Evolutionary conservation across 176 grass and related monocot genomes (phyloP).

Genomic region (Rhynchospora pubera): DNA sequence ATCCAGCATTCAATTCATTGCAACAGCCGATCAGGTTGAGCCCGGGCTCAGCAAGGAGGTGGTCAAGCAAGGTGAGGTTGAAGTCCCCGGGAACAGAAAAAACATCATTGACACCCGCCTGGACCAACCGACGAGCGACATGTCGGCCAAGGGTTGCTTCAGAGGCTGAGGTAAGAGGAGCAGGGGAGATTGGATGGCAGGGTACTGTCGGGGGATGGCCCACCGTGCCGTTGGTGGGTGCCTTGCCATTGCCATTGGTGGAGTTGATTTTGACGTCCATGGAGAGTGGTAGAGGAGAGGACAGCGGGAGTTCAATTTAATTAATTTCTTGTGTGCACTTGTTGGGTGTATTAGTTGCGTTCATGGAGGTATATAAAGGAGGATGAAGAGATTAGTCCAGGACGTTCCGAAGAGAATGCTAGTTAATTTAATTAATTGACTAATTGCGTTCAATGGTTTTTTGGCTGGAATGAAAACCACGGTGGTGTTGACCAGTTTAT

Average conservation of each 20-base stretch:
- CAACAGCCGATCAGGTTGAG: slow-evolving; percentile 83
- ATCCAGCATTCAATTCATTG: slow-evolving; percentile 88
- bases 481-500: not conserved
- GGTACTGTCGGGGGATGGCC: slow-evolving; percentile 35
- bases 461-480: not conserved
- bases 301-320: not conserved
- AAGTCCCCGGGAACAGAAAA: slow-evolving; percentile 88
- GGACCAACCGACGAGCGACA: slow-evolving; percentile 61
- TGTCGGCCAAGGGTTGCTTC: slow-evolving; percentile 66
- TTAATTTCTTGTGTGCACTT: not conserved
- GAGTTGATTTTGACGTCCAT: slow-evolving; percentile 53
- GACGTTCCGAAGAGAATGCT: not conserved
- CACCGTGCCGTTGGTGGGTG: slow-evolving; percentile 20
- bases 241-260: slow-evolving; percentile 19
- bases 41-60: slow-evolving; percentile 71
- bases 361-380: not conserved
- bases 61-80: slow-evolving; percentile 92
- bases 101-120: slow-evolving; percentile 68
- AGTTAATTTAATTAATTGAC: not conserved
- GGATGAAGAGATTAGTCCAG: not conserved
- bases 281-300: not conserved
- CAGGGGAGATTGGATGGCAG: slow-evolving; percentile 38
- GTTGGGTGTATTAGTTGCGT: not conserved
- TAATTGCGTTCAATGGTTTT: not conserved
- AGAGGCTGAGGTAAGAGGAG: not conserved